Evolutionary conservation across 345 rosid species (phyloP), one percentile per base, ranked within the genome.

Genomic region (Gossypium rotundifolium): DNA sequence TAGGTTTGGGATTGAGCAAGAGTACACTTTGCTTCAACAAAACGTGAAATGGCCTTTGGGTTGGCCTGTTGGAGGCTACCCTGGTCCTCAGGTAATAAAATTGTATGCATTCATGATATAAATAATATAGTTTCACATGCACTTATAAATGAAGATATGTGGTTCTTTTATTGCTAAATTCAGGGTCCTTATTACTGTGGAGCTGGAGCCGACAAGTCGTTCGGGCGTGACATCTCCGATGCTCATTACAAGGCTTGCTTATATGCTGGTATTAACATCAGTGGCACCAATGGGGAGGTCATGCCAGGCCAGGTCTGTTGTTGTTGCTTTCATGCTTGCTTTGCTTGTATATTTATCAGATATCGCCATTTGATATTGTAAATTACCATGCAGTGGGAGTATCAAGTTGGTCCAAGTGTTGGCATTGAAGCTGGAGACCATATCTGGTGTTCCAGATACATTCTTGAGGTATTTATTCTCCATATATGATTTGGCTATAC

Each of bases 111-210:
- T 52, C 46, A 17, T 70, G 59, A 17, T 53, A 46, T 51, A 52
- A 20, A 42, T 57, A 72, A 17, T 48, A 48, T 46, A 46, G 6
- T 48, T 17, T 48, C 49, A 11, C 42, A 13, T 14, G 71, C 38
- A 0, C 13, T 67, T 44, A 22, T 11, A 57, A 9, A 22, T 48
- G 23, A 57, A 57, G 11, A 11, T 22, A 57, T 22, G 23, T 22
- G 18, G 48, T 52, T 44, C 75, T 16, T 72, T 48, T 60, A 65
- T 73, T 6, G 55, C 69, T 38, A 72, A 54, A 67, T 65, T 70
- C 81, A 95, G 99, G 98, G 98, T 85, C 99, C 99, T 79, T 94
- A 94, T 70, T 94, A 94, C 80, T 94, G 98, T 81, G 98, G 86
- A 75, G 97, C 90, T 67, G 99, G 99, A 70, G 99, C 99, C 76